Base-by-base conservation (phyloP, 768 basidiomycete genomes). In the Dacryopinax primogenitus region DNA sequence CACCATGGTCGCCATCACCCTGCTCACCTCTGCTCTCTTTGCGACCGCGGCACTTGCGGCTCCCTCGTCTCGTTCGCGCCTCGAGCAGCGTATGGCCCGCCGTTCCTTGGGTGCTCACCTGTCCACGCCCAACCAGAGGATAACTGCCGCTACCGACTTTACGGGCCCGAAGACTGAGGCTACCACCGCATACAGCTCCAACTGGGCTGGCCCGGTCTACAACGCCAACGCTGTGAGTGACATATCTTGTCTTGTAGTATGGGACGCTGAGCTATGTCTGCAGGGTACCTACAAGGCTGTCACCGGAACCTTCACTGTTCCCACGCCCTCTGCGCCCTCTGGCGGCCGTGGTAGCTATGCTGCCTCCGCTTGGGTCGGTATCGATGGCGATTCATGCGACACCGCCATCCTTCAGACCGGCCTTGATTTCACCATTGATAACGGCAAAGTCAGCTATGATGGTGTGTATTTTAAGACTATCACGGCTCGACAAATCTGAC, bases 181-280 rank as follows among this genome's bases (percentile, higher is more conserved):
- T 6, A 58, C 51, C 51, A 58, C 51, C 4, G 71, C 71, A 68
- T 74, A 72, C 73, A 73, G 72, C 69, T 66, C 68, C 32, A 76
- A 76, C 74, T 77, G 76, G 76, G 69, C 76, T 39, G 75, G 76
- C 34, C 75, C 74, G 26, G 73, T 74, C 41, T 73, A 70, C 65
- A 70, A 71, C 64, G 66, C 72, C 30, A 47, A 70, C 63, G 58
- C 68, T 6, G 73, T 74, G 30, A 36, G 70, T 65, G 4, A 6
- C 34, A 23, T 37, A 21, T 1, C 51, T 32, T 23, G 23, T 3
- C 30, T 0, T 30, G 34, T 62, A 47, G 2, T 32, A 16, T 23
- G 26, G 11, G 37, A 39, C 37, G 11, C 11, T n/a, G 11, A n/a
- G 11, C n/a, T 7, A 47, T 47, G 45, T 61, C 16, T 37, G 21